Evolutionary conservation across 345 rosid species (phyloP).

Genomic region (Camelina sativa): DNA sequence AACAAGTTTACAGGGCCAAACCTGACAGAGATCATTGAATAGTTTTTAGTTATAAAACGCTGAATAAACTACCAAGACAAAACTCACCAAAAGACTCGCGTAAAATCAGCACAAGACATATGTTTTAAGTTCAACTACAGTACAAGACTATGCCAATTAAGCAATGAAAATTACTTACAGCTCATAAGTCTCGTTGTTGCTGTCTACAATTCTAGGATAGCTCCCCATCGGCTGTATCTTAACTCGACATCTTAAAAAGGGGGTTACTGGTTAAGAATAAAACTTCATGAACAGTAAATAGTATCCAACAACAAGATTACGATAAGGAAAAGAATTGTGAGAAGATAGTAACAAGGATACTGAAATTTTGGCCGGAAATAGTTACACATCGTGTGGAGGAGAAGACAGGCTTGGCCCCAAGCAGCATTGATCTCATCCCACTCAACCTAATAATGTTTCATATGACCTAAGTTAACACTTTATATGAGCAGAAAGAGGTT

Average conservation of each 20-base stretch:
- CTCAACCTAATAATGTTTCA: conserved; percentile 68
- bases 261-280: conserved; percentile 61
- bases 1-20: conserved; percentile 97
- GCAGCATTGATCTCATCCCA: conserved; percentile 99
- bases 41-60: background rate
- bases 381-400: conserved; percentile 96
- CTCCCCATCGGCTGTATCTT: conserved; percentile 98
- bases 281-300: conserved; percentile 13
- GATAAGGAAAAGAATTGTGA: background rate
- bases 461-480: conserved; percentile 7
- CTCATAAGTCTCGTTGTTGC: conserved; percentile 47
- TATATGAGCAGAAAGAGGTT: conserved; percentile 10
- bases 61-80: conserved; percentile 4
- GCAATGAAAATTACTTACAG: conserved; percentile 40
- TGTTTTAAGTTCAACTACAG: background rate
- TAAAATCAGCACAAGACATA: conserved; percentile 7
- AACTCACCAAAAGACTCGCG: conserved; percentile 2
- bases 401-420: conserved; percentile 99
- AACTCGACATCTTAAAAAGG: conserved; percentile 67
- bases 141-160: conserved; percentile 6
- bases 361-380: conserved; percentile 87
- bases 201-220: conserved; percentile 91
- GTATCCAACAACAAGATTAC: conserved; percentile 3
- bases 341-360: conserved; percentile 65
- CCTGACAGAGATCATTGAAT: conserved; percentile 48